Evolutionary conservation across 2,329 filamentous ascomycete species (phyloP).

Genomic region (Westerdykella ornata): DNA sequence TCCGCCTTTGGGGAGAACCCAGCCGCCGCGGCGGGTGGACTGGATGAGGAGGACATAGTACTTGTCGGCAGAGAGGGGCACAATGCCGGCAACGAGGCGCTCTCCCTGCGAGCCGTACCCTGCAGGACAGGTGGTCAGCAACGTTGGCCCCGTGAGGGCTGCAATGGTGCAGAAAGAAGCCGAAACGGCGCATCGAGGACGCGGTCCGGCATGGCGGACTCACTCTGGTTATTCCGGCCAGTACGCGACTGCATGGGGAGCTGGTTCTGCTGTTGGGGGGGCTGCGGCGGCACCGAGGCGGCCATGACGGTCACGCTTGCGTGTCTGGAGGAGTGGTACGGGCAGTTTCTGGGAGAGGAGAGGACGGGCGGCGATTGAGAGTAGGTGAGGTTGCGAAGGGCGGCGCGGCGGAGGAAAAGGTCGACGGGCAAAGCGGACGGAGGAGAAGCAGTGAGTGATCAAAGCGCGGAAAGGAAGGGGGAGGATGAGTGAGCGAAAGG

Average conservation of each 20-base stretch:
- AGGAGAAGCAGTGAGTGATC: conserved; percentile 2
- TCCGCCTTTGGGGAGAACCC: conserved; percentile 95
- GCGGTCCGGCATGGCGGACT: conserved; percentile 42
- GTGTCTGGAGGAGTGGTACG: conserved; percentile 3
- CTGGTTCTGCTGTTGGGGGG: conserved; percentile 18
- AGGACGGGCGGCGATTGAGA: conserved; percentile 4
- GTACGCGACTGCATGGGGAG: conserved; percentile 59
- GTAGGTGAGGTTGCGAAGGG: conserved; percentile 2
- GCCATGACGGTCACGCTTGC: conserved; percentile 35
- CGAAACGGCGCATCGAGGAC: conserved; percentile 12
- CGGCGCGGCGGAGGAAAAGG: conserved; percentile 44
- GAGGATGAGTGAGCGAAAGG: conserved; percentile 1
- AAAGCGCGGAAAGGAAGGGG: conserved; percentile 23
- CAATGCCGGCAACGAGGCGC: conserved; percentile 88
- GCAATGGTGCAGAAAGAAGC: not conserved
- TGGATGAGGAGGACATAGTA: conserved; percentile 88
- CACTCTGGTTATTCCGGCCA: conserved; percentile 74
- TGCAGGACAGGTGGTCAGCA: conserved; percentile 39
- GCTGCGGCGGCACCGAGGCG: conserved; percentile 20
- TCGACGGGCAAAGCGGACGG: conserved; percentile 63
- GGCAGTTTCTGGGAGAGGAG: conserved; percentile 2
- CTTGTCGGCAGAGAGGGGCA: conserved; percentile 80
- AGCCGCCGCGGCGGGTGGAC: conserved; percentile 81
- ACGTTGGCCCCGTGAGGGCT: not conserved
- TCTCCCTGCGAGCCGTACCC: conserved; percentile 91